Evolutionary conservation across 2,329 filamentous ascomycete species (phyloP), one percentile per base, ranked within the genome.

Genomic region (Leptographium galeiforme): DNA sequence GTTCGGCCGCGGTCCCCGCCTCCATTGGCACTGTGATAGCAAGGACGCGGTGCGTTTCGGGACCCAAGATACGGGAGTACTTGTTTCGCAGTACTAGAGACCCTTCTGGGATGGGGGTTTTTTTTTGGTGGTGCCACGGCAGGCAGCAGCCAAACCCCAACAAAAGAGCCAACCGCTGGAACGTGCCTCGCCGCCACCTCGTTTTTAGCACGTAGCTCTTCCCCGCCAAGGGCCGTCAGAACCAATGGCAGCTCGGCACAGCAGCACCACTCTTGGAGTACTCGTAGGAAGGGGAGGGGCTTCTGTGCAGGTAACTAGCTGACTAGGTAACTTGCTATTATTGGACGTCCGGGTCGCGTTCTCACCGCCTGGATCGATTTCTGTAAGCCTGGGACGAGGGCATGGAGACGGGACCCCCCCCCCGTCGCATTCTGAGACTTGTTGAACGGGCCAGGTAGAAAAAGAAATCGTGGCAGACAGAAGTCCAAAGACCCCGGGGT

Each of bases 351-450:
- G n/a, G 40, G n/a, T 43, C n/a, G 41, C 36, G 34, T 49, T 44
- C 50, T 55, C 55, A 56, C 55, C 55, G 55, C 55, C 53, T 56
- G 25, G 25, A n/a, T 25, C 25, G 19, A 32, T 32, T 25, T 25
- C 11, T n/a, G 43, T 10, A 19, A 19, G 16, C 8, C 40, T 11
- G 47, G 6, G 33, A 49, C 18, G 44, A 49, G 47, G 11, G 36
- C 18, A 7, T 18, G 18, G 10, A 25, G 25, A 25, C 25, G 19
- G 19, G 34, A 38, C 45, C 47, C 47, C 39, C 47, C 8, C n/a
- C 34, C 47, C 34, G 25, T 25, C 25, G 25, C 47, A 40, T 19
- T 38, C 47, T n/a, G 47, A 25, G 36, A 38, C 18, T 41, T 45
- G 43, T 45, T 45, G 43, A 19, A 45, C 14, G 25, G 43, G 12